Evolutionary conservation across 2,329 filamentous ascomycete species (phyloP), one percentile per base, ranked within the genome.

Genomic region (Epichloe coenophiala): DNA sequence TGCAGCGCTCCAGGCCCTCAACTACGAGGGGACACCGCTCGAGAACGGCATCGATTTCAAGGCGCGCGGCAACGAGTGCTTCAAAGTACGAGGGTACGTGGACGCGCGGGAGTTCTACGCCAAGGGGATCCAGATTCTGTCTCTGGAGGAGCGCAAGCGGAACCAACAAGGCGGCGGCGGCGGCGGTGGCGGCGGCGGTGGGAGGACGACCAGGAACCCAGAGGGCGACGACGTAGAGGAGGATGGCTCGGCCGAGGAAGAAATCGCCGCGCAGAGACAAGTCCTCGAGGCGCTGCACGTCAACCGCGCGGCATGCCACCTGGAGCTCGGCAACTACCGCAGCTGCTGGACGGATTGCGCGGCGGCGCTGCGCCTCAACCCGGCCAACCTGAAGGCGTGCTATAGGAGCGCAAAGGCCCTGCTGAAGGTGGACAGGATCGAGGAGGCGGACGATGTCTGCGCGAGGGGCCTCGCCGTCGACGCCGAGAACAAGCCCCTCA

Each of bases 61-160:
- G 60, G 84, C 91, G 63, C 86, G 88, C 58, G 93, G 93, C 36
- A 98, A 98, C 65, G 91, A 97, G 60, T 83, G 80, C 61, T 95
- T 94, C 63, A 76, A 77, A 59, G 74, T 75, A 50, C 83, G 81
- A 65, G 74, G 80, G 45, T 95, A 85, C 81, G 73, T 68, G 27
- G 89, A 97, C 65, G 93, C 90, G 4, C 84, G 85, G 63, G 89
- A 95, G 65, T 96, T 90, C 65, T 98, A 98, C 65, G 80, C 77
- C 33, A 93, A 95, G 70, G 90, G 84, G n/a, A 75, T 96, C 48
- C 71, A 79, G 11, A 78, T 94, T 6, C 68, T 96, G 17, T 73
- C 76, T 11, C 71, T 71, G 5, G 83, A 86, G 65, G 78, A 87
- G 62, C 66, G 69, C 51, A 76, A 76, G 56, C 71, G 78, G 35